phyloP scores from a whole-genome alignment of 1,284 basidiomycete species.

The Phlebopus sp. region DNA sequence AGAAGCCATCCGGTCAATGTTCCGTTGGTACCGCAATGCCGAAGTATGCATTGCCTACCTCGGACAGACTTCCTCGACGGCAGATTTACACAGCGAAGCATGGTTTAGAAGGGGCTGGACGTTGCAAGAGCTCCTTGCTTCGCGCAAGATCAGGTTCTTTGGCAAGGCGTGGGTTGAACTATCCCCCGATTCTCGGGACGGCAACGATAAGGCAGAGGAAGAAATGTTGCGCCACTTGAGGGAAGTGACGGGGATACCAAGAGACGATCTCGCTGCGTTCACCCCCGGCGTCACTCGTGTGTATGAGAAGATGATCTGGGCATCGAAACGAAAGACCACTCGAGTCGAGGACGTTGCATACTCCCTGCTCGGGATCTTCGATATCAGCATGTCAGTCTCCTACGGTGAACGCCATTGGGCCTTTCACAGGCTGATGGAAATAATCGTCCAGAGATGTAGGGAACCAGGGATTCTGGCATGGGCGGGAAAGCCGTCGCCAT shows the following conservation, averaged over 20 bases:
- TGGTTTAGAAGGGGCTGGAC: slow-evolving; percentile 7
- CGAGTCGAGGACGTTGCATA: slow-evolving; percentile 2
- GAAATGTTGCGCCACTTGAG: neutral
- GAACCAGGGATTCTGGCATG: slow-evolving; percentile 1
- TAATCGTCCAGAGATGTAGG: slow-evolving; percentile 1
- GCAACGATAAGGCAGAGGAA: neutral
- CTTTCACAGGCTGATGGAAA: slow-evolving; percentile 2
- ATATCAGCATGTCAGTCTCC: slow-evolving; percentile 1
- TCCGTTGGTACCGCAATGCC: slow-evolving; percentile 2
- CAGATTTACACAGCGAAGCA: neutral
- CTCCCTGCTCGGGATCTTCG: slow-evolving; percentile 5
- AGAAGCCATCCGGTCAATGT: slow-evolving; percentile 6
- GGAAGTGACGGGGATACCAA: neutral
- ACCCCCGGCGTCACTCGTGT: neutral
- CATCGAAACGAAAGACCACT: slow-evolving; percentile 2
- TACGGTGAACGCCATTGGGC: slow-evolving; percentile 1
- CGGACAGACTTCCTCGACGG: neutral
- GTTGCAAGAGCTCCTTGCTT: neutral
- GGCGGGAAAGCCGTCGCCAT: slow-evolving; percentile 1
- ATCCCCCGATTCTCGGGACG: neutral
- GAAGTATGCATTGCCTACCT: slow-evolving; percentile 4
- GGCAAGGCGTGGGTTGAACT: slow-evolving; percentile 1
- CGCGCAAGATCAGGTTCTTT: slow-evolving; percentile 3
- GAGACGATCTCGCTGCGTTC: neutral
- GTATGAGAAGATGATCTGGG: slow-evolving; percentile 3